Base-by-base conservation (phyloP, 331 rosid species). In the Acacia concinna region DNA sequence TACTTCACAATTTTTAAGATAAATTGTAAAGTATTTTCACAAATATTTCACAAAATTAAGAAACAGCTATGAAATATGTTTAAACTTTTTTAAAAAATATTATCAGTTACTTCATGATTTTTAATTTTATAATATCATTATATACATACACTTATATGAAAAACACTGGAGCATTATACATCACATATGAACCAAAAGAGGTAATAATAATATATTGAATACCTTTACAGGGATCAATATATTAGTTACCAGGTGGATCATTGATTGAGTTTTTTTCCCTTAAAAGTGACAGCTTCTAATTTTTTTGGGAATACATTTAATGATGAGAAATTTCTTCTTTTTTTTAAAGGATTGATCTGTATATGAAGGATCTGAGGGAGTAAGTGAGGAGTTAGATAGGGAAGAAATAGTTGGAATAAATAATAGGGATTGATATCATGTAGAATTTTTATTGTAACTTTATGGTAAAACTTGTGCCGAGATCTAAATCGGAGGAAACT, bases 401-500 rank as follows among this genome's bases (percentile, higher is more conserved):
- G 52, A 49, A 49, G 23, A 5, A 49, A 49, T 49, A 49, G 10
- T 49, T 49, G 57, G 1, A 20, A 49, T 1, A 5, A 6, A 47
- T 47, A 17, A 51, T 6, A 20, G 20, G 20, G 21, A 51, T 5
- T 51, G 0, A 6, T 52, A 15, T 52, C 27, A 54, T 54, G 27
- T 8, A 13, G 8, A 8, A 20, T 23, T n/a, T 54, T 54, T n/a
- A 11, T 54, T n/a, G 10, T 52, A 49, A 6, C 10, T n/a, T 20
- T 52, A 52, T 52, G 30, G 30, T 21, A 54, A 54, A 54, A 54
- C 28, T 8, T 8, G 62, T 54, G 30, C 62, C 2, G 62, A 54
- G 62, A 21, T 54, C 62, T n/a, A 21, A 54, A 54, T 6, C n/a
- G 35, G 66, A 25, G 66, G 73, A 85, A 81, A 84, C 79, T 80